Evolutionary conservation across 2,329 filamentous ascomycete species (phyloP).

Genomic region (Aspergillus brasiliensis): DNA sequence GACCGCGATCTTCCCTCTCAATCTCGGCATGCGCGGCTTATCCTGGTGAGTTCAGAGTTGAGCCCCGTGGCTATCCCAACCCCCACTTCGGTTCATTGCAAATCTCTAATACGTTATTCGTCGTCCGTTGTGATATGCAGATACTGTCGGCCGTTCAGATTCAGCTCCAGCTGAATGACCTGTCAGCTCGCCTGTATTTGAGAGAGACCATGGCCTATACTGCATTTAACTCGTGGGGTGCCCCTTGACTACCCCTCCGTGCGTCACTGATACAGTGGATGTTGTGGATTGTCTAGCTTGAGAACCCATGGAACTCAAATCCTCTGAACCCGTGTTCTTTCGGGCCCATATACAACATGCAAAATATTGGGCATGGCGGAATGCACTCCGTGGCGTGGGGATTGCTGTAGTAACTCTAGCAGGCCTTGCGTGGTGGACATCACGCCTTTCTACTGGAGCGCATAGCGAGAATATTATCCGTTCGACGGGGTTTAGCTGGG

Average conservation of each 20-base stretch:
- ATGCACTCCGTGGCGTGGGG: neutral
- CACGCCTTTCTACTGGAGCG: neutral
- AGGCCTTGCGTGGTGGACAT: neutral
- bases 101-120: constrained; percentile 7
- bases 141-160: neutral
- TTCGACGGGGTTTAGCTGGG: constrained; percentile 16
- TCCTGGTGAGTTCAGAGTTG: neutral
- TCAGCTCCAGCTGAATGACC: neutral
- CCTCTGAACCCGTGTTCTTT: neutral
- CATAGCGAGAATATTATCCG: no score
- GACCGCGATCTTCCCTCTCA: neutral
- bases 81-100: constrained; percentile 1
- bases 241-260: neutral
- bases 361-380: neutral
- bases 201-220: neutral
- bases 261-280: neutral
- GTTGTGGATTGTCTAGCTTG: neutral
- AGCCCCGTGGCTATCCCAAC: neutral
- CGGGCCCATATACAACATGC: neutral
- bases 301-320: neutral
- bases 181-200: neutral
- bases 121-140: neutral
- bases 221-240: neutral
- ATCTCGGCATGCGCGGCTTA: neutral
- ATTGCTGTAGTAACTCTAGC: constrained; percentile 14